Percentiles rank a stretch among this genome's conserved stretches.
Evolutionary conservation across 768 basidiomycete genomes (phyloP).

Genomic region (Rhizopogon rudus): DNA sequence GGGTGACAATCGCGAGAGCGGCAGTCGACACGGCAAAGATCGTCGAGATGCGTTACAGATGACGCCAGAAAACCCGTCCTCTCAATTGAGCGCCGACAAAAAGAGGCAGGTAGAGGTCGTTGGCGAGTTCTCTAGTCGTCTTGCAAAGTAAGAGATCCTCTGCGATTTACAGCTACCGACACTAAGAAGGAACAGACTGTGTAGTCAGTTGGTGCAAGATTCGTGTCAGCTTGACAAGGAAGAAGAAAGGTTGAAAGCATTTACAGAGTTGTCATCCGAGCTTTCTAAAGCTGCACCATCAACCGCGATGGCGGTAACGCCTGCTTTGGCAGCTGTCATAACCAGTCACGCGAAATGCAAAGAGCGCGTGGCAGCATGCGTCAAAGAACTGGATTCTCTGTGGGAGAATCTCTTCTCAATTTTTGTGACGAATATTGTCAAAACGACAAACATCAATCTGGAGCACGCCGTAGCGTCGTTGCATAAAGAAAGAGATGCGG

Average conservation of each 20-base stretch:
- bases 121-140: slow-evolving; percentile 32
- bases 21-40: not conserved
- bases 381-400: slow-evolving; percentile 34
- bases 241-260: slow-evolving; percentile 43
- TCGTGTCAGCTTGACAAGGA: slow-evolving; percentile 38
- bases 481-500: slow-evolving; percentile 24
- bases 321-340: slow-evolving; percentile 42
- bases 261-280: slow-evolving; percentile 43
- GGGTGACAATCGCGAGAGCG: not conserved
- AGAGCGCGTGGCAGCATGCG: slow-evolving; percentile 34
- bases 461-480: slow-evolving; percentile 29
- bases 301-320: slow-evolving; percentile 37
- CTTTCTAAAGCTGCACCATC: slow-evolving; percentile 40
- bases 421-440: slow-evolving; percentile 36
- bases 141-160: slow-evolving; percentile 27
- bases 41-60: not conserved
- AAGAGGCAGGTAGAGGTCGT: slow-evolving; percentile 7
- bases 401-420: slow-evolving; percentile 45
- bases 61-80: not conserved
- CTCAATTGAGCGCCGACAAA: not conserved
- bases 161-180: slow-evolving; percentile 4
- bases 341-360: slow-evolving; percentile 38
- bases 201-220: slow-evolving; percentile 40
- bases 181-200: slow-evolving; percentile 32
- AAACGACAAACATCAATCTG: slow-evolving; percentile 28